Evolutionary conservation across 352 stramenopile genomes (phyloP).

Genomic region (Peronospora tabacina): DNA sequence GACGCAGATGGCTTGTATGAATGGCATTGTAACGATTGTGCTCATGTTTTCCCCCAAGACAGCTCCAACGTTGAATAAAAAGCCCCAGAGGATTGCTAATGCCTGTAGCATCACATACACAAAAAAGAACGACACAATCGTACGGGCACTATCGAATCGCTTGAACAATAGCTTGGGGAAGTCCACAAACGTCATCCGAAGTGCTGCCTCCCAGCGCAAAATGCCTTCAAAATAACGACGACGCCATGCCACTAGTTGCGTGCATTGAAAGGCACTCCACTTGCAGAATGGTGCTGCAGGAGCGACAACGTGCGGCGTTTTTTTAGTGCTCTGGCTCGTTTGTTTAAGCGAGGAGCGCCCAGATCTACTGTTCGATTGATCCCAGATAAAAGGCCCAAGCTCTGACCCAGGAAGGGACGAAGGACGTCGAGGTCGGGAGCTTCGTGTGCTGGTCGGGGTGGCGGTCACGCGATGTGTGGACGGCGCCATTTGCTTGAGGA

Average conservation of each 20-base stretch:
- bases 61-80: conserved; percentile 76
- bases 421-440: conserved; percentile 13
- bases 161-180: conserved; percentile 47
- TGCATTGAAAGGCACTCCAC: conserved; percentile 17
- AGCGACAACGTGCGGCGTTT: too few relatives aligned
- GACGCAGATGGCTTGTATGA: conserved; percentile 63
- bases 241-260: conserved; percentile 34
- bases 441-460: conserved; percentile 1
- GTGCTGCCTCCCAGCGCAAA: conserved; percentile 50
- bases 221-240: conserved; percentile 60
- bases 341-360: background rate
- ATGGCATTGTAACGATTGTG: conserved; percentile 77
- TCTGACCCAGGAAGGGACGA: conserved; percentile 18
- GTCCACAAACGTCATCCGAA: conserved; percentile 54
- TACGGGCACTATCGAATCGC: conserved; percentile 40
- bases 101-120: conserved; percentile 82
- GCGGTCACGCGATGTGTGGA: conserved; percentile 3
- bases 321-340: conserved; percentile 3
- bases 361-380: background rate
- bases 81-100: conserved; percentile 80
- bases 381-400: conserved; percentile 7
- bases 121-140: conserved; percentile 73
- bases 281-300: conserved; percentile 1
- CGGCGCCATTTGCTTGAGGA: conserved; percentile 24
- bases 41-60: conserved; percentile 85